These are phyloP conservation scores for Senna tora DNA, from an alignment of 306 rosid species.

Conservation along the genomic window DNA sequence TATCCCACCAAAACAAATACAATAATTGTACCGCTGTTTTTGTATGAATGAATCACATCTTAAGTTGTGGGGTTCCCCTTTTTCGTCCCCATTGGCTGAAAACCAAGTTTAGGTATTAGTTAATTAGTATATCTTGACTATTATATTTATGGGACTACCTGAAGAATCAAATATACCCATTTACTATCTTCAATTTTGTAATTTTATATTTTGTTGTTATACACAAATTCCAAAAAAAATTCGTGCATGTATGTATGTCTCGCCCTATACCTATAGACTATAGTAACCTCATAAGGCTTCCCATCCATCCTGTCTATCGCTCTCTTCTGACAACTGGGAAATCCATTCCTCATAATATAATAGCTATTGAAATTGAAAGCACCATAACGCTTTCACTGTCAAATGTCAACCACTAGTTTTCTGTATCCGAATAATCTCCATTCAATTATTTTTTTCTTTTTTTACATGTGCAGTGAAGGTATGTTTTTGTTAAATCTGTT, in stretches of 20 bases:
- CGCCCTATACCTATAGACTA: too few species aligned
- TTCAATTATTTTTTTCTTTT: not conserved
- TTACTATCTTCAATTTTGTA: too few species aligned
- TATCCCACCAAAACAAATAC: slow-evolving; percentile 43
- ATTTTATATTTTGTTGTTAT: too few species aligned
- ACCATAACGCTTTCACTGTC: not conserved
- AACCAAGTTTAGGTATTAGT: slow-evolving; percentile 53
- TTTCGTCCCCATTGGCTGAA: slow-evolving; percentile 41
- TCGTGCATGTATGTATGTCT: too few species aligned
- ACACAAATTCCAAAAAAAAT: too few species aligned
- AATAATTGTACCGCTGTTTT: slow-evolving; percentile 60
- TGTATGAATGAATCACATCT: slow-evolving; percentile 59
- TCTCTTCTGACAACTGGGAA: slow-evolving; percentile 12
- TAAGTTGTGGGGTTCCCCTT: slow-evolving; percentile 57
- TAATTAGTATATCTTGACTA: slow-evolving; percentile 31
- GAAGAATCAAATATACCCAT: too few species aligned
- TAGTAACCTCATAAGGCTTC: too few species aligned
- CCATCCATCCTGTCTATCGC: too few species aligned
- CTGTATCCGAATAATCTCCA: not conserved
- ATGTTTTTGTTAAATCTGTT: not conserved
- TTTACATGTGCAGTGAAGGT: not conserved
- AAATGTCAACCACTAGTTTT: not conserved
- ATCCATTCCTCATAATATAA: slow-evolving; percentile 19
- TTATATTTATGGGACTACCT: slow-evolving; percentile 10
- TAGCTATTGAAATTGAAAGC: too few species aligned